phyloP scores from a whole-genome alignment of 1,284 basidiomycete species.

The Tylopilus sp. region DNA sequence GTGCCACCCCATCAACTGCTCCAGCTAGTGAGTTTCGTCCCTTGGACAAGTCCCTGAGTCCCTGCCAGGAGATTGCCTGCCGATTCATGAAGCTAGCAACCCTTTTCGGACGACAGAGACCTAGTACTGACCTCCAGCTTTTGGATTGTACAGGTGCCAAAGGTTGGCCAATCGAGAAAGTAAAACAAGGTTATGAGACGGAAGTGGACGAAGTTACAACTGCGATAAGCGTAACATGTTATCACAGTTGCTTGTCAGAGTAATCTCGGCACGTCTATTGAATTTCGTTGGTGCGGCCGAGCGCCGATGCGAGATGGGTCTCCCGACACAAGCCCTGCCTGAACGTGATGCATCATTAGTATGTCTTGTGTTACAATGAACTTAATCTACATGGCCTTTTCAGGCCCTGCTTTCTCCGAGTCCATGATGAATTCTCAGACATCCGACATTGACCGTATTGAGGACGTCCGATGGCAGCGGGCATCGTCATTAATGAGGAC shows the following conservation, averaged over 20 bases:
- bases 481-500: constrained; percentile 74
- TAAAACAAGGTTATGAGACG: not conserved
- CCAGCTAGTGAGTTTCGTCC: not conserved
- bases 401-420: constrained; percentile 62
- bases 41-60: not conserved
- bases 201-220: not conserved
- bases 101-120: not conserved
- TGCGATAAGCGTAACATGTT: constrained; percentile 47
- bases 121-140: not conserved
- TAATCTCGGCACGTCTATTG: constrained; percentile 44
- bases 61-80: not conserved
- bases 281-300: constrained; percentile 45
- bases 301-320: constrained; percentile 60
- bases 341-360: constrained; percentile 3
- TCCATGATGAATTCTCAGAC: constrained; percentile 62
- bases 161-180: constrained; percentile 27
- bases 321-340: constrained; percentile 59
- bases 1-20: too few relatives aligned
- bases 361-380: constrained; percentile 19
- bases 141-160: constrained; percentile 31
- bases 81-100: not conserved
- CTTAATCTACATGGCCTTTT: constrained; percentile 47
- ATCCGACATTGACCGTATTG: constrained; percentile 72
- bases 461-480: constrained; percentile 63
- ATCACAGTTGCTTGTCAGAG: constrained; percentile 44